Base-by-base conservation (phyloP, 2,329 filamentous ascomycete genomes). In the Cadophora gregata region DNA sequence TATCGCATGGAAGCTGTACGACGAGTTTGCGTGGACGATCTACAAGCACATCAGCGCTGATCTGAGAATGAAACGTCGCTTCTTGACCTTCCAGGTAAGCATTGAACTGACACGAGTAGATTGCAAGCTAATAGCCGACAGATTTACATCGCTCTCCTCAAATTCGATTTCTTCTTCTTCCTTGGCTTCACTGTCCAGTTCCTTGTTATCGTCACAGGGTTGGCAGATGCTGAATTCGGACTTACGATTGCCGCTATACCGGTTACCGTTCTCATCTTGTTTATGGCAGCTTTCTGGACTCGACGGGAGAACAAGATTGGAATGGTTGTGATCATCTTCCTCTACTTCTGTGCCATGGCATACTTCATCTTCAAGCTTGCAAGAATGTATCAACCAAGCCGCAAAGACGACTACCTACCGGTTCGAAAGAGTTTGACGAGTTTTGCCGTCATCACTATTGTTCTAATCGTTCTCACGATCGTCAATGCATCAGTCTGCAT, bases 151-250 rank as follows among this genome's bases (percentile, higher is more conserved):
- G 93, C 96, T 45, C 86, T 99, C 12, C 86, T 99, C 71, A 99
- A 99, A 80, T 99, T 99, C 79, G 96, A 99, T 81, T 98, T 99
- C 81, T 99, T 99, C 88, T 98, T 99, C 84, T 99, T 99, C 85
- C 88, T 99, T 60, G 96, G 95, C 63, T 99, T 99, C 79, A 98
- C 96, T 7, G 93, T 99, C 56, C 96, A 99, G 77, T 99, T 99
- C 79, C 86, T 98, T 63, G 95, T 99, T 74, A 91, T 98, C 67
- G 93, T 99, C 67, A 90, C 87, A 53, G 86, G 83, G 67, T 84
- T 83, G 29, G 85, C 85, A 58, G 86, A 90, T 69, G 83, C 88
- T 74, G 96, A 99, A 79, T 93, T 96, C 74, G 91, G 86, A 63
- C 84, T 98, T 62, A 99, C 96, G 8, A 89, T 96, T 58, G 92